Base-by-base conservation (phyloP, 1,139 yeast genomes). In the Magnusiomyces suaveolens region DNA sequence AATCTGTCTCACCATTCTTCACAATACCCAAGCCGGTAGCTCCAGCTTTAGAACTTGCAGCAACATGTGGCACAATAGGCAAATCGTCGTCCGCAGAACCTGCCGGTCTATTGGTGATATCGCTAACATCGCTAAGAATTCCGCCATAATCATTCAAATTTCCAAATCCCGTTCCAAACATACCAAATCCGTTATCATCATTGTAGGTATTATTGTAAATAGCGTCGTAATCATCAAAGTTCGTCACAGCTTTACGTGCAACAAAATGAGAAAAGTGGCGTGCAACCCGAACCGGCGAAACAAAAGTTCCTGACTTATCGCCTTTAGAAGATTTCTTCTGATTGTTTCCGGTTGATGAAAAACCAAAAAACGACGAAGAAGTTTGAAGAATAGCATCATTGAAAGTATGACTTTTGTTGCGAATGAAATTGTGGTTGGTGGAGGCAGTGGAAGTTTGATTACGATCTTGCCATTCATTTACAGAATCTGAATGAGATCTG, bases 181-280 rank as follows among this genome's bases (percentile, higher is more conserved):
- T 21, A 3, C 44, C 25, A 21, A 41, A 41, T 20, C 44, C 44
- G 16, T 41, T 21, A 8, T 20, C 25, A 20, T 18, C 25, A 21
- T 38, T 38, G 18, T 41, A 18, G 16, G 18, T 41, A 20, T 41
- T 41, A 16, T 41, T 41, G 25, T 44, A 44, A 26, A 44, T 25
- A 3, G 29, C 16, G 18, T 44, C 47, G 20, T 44, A 44, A 23
- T 44, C 33, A 14, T 44, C 32, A 10, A 44, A 24, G 20, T 26
- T 44, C 3, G 33, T 44, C 20, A 44, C 33, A 25, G 33, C 33
- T n/a, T 44, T 44, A 23, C 47, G 20, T 10, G 47, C 29, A 44
- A 44, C 33, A 25, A 44, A 44, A 26, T 44, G 47, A 25, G 47
- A 44, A n/a, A 44, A 44, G 21, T 23, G 32, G 8, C 47, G 47